Conservation (phyloP, 305 asterid species). For the Rubia tinctorum region DNA sequence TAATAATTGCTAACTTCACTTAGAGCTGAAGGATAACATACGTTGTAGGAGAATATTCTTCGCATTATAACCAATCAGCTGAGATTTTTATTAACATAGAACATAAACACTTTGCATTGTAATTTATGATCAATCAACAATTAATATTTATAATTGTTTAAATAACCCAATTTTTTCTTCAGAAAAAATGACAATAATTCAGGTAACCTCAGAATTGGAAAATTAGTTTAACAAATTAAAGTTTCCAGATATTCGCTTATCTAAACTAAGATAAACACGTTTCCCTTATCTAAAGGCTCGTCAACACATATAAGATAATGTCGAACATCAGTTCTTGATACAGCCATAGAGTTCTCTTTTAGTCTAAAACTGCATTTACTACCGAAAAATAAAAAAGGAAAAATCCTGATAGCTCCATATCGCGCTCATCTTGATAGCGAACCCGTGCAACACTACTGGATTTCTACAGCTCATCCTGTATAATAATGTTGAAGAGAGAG, state of each 20-base stretch:
- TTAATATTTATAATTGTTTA: too few relatives aligned
- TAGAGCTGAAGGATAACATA: too few relatives aligned
- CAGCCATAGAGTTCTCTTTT: conserved; percentile 30
- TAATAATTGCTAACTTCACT: too few relatives aligned
- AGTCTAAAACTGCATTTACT: conserved; percentile 27
- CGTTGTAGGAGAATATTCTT: too few relatives aligned
- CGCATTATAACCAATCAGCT: too few relatives aligned
- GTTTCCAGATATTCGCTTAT: conserved; percentile 2
- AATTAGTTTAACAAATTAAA: neutral
- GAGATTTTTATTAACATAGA: too few relatives aligned
- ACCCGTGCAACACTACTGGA: neutral
- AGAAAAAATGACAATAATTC: too few relatives aligned
- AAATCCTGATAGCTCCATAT: conserved; percentile 18
- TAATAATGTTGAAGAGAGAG: neutral
- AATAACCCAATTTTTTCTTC: too few relatives aligned
- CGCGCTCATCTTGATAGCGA: conserved; percentile 24
- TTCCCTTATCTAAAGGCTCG: conserved; percentile 16
- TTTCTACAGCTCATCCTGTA: conserved; percentile 79
- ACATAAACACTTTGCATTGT: too few relatives aligned
- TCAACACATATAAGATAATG: conserved; percentile 27
- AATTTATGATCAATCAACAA: too few relatives aligned
- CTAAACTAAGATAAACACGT: conserved; percentile 13
- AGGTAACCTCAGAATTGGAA: neutral
- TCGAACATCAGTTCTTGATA: conserved; percentile 20
- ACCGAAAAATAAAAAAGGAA: conserved; percentile 14